phyloP scores from a whole-genome alignment of 305 asterid species.

The Fraxinus xanthoxyloides region DNA sequence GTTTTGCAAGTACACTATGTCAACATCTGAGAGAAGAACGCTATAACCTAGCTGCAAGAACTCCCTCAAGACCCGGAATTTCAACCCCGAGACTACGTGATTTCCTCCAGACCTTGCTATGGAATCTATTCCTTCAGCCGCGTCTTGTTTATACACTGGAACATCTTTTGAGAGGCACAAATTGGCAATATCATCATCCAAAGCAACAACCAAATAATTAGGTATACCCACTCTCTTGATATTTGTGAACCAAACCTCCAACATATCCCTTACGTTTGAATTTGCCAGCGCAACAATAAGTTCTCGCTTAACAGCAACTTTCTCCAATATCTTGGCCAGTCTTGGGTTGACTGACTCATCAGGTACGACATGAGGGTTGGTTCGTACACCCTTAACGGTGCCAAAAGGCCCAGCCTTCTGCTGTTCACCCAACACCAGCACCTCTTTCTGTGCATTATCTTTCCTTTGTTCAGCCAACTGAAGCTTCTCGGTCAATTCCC shows the following conservation, averaged over 20 bases:
- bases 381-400: conserved; percentile 43
- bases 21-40: conserved; percentile 57
- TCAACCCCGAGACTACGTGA: conserved; percentile 59
- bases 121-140: conserved; percentile 34
- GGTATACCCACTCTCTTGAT: conserved; percentile 48
- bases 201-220: conserved; percentile 50
- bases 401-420: conserved; percentile 44
- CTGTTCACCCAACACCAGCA: conserved; percentile 36
- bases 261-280: conserved; percentile 39
- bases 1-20: conserved; percentile 51
- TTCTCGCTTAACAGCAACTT: conserved; percentile 44
- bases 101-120: conserved; percentile 45
- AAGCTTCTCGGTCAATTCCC: conserved; percentile 39
- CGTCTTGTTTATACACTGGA: conserved; percentile 41
- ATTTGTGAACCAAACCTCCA: conserved; percentile 49
- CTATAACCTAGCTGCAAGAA: conserved; percentile 63
- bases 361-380: conserved; percentile 40
- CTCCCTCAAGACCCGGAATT: conserved; percentile 47
- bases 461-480: conserved; percentile 46
- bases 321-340: conserved; percentile 40
- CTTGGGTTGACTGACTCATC: conserved; percentile 48
- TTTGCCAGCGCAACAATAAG: conserved; percentile 57
- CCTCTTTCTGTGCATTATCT: conserved; percentile 37
- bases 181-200: conserved; percentile 43
- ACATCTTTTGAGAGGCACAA: conserved; percentile 40